These are phyloP conservation scores for Diaporthe sp. DNA, from an alignment of 2,329 filamentous ascomycete species.

Conservation along the genomic window DNA sequence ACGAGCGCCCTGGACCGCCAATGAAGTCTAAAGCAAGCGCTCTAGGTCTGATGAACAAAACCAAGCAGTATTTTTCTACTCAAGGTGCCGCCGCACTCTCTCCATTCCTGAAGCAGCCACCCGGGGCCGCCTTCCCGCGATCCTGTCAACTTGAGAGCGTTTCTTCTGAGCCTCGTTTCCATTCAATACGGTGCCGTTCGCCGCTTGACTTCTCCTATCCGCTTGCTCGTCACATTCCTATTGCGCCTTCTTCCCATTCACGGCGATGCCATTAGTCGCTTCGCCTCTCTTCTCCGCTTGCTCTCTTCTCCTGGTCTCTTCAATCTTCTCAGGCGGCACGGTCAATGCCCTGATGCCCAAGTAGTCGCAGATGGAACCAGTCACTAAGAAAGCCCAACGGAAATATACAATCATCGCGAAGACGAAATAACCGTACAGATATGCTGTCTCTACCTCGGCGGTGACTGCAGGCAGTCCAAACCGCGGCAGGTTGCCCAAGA, in stretches of 20 bases:
- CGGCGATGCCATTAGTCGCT: conserved; percentile 44
- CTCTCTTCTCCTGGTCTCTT: conserved; percentile 62
- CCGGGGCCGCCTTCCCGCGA: not conserved
- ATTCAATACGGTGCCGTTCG: not conserved
- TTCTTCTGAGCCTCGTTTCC: not conserved
- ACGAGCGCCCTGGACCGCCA: not conserved
- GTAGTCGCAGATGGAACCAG: conserved; percentile 91
- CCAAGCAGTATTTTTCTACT: not conserved
- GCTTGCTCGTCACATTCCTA: conserved; percentile 31
- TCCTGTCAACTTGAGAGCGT: not conserved
- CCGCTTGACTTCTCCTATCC: not conserved
- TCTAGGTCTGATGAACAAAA: not conserved
- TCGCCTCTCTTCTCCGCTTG: conserved; percentile 45
- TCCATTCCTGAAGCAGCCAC: not conserved
- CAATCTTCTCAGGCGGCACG: conserved; percentile 76
- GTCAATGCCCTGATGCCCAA: conserved; percentile 96
- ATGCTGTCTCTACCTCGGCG: conserved; percentile 78
- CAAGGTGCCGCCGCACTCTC: not conserved
- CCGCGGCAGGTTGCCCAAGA: conserved; percentile 85
- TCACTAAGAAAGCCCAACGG: conserved; percentile 92
- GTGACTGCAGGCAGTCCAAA: conserved; percentile 79
- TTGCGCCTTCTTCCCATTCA: conserved; percentile 48
- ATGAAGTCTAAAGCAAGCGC: not conserved
- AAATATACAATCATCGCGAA: conserved; percentile 91
- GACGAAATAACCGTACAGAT: conserved; percentile 86